Evolutionary conservation across 805 yeast species (phyloP).

Genomic region (Brettanomyces bruxellensis): DNA sequence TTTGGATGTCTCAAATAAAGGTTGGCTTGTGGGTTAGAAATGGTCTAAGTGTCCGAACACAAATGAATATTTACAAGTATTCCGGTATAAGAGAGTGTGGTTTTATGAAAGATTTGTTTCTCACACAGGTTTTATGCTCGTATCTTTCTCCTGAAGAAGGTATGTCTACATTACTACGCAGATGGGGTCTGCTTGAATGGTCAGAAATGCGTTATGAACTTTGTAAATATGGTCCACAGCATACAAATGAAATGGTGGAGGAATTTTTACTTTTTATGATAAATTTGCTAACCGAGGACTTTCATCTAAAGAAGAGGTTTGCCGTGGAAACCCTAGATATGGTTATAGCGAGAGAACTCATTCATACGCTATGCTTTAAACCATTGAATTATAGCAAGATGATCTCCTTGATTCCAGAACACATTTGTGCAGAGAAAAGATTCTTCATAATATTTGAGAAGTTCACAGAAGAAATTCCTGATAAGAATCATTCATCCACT

Average conservation of each 20-base stretch:
- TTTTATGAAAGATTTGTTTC: constrained; percentile 65
- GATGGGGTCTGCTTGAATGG: constrained; percentile 66
- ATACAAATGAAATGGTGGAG: constrained; percentile 47
- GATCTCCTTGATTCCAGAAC: constrained; percentile 64
- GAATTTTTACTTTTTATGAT: constrained; percentile 68
- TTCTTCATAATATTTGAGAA: constrained; percentile 54
- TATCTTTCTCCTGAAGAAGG: constrained; percentile 43
- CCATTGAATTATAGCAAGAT: constrained; percentile 66
- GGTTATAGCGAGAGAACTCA: constrained; percentile 58
- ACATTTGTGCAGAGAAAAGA: constrained; percentile 57
- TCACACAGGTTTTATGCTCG: constrained; percentile 53
- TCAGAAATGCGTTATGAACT: constrained; percentile 31
- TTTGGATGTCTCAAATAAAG: constrained; percentile 72
- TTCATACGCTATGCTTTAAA: constrained; percentile 75
- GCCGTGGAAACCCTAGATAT: constrained; percentile 40
- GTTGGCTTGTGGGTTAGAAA: constrained; percentile 93
- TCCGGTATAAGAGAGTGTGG: constrained; percentile 80
- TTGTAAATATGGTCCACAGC: constrained; percentile 29
- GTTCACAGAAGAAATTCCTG: constrained; percentile 48
- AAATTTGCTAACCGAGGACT: constrained; percentile 58
- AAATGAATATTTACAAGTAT: constrained; percentile 68
- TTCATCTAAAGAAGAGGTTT: constrained; percentile 41
- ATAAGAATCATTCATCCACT: constrained; percentile 14
- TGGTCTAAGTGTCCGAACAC: constrained; percentile 74
- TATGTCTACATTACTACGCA: constrained; percentile 45